Evolutionary conservation across 2,329 filamentous ascomycete genomes (phyloP).

Genomic region (Scopulariopsis brevicaulis): DNA sequence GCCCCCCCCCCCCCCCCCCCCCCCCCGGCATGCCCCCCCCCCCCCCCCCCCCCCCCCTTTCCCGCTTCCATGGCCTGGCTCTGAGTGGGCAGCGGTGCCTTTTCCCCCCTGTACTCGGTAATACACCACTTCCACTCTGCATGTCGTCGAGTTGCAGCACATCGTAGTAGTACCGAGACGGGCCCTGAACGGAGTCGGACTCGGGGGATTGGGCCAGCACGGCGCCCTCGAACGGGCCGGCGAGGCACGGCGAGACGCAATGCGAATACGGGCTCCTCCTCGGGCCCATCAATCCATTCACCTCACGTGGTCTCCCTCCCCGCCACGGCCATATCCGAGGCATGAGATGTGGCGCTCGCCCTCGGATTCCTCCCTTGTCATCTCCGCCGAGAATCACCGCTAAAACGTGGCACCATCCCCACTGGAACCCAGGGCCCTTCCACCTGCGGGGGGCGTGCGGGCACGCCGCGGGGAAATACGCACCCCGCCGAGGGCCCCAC

Average conservation of each 20-base stretch:
- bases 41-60: no score
- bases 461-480: neutral
- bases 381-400: no score
- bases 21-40: no score
- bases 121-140: neutral
- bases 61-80: no score
- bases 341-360: neutral
- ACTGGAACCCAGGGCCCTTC: neutral
- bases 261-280: no score
- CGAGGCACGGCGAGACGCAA: no score
- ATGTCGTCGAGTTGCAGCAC: neutral
- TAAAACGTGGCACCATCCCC: slow-evolving; percentile 3
- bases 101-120: neutral
- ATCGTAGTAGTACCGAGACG: slow-evolving; percentile 3
- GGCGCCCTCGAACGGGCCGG: no score
- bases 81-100: no score
- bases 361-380: neutral
- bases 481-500: neutral
- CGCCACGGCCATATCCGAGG: no score
- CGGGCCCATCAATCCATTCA: no score
- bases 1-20: no score
- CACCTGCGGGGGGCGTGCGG: neutral
- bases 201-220: neutral
- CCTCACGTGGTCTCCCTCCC: no score
- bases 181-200: neutral